These are phyloP conservation scores for Citrullus amarus DNA, from an alignment of 306 rosid genomes.

Conservation along the genomic window DNA sequence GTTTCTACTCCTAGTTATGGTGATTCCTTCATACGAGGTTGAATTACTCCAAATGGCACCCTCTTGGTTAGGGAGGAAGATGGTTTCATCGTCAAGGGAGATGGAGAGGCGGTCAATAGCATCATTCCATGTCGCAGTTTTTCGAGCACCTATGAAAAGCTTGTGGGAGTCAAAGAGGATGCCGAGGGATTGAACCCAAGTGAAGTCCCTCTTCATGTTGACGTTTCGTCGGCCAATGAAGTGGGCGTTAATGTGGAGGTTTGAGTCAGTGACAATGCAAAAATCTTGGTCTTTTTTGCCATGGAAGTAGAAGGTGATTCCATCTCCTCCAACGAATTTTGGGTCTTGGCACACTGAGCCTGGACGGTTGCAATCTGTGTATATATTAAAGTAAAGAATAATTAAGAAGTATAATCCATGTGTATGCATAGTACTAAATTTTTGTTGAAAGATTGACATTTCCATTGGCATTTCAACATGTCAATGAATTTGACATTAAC, in stretches of 20 bases:
- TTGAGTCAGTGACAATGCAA: slow-evolving; percentile 43
- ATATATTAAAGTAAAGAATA: background rate
- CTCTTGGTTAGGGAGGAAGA: slow-evolving; percentile 11
- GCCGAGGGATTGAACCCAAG: slow-evolving; percentile 52
- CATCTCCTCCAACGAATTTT: slow-evolving; percentile 21
- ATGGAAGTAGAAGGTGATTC: slow-evolving; percentile 40
- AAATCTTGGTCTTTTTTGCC: slow-evolving; percentile 53
- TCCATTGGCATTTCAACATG: too few species aligned
- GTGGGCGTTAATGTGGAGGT: slow-evolving; percentile 58
- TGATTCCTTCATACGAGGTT: background rate
- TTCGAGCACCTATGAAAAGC: slow-evolving; percentile 34
- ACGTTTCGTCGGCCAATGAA: slow-evolving; percentile 43
- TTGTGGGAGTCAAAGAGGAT: slow-evolving; percentile 39
- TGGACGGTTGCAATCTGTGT: slow-evolving; percentile 24
- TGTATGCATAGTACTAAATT: too few species aligned
- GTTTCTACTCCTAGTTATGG: slow-evolving; percentile 14
- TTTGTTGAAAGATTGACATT: too few species aligned
- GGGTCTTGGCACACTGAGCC: slow-evolving; percentile 39
- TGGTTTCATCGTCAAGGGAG: slow-evolving; percentile 21
- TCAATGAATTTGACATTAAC: too few species aligned
- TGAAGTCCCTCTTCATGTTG: slow-evolving; percentile 35
- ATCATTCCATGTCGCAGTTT: slow-evolving; percentile 41
- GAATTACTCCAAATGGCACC: background rate
- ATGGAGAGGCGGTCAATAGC: slow-evolving; percentile 28
- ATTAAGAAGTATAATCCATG: background rate